Evolutionary conservation across 164 flowering plant species (phyloP), one percentile per base, ranked within the genome.

Genomic region (Cinnamomum micranthum): DNA sequence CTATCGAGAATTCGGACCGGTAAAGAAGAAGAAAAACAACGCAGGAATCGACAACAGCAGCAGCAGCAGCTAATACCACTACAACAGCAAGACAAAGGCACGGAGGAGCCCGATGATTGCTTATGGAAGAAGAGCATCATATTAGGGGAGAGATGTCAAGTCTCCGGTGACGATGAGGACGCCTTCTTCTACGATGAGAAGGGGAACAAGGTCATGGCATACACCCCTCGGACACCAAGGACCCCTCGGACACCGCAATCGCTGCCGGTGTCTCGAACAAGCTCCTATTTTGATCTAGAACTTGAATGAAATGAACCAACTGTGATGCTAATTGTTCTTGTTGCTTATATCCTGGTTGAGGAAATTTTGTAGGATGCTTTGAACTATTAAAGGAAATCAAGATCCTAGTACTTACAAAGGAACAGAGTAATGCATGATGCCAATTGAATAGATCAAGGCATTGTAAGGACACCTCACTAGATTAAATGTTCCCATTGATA

Each of bases 61-160:
- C 41, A 33, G 41, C 47, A 35, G 47, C 47, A 35, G 47, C 47
- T 35, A 35, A 7, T 35, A 7, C 47, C 10, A 35, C 47, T 35
- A 35, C 71, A 72, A 58, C 67, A 14, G 28, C 67, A 22, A 24
- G 28, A 65, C 31, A 24, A 24, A 3, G 67, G 28, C 7, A 74
- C 35, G 76, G 78, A 81, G 70, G 81, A 85, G 52, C 69, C 70
- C 7, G 85, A 84, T 52, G 90, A 91, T 0, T 89, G 75, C 6
- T 9, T 90, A n/a, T 91, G 93, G 92, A 89, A 47, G 74, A 93
- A 91, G 80, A 81, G 85, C 2, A 93, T 93, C 17, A 87, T 93
- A 25, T 71, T 93, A 20, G 96, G 98, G 12, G 94, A 93, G 77
- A 91, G 74, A 73, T 89, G 93, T 71, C 85, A 74, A 75, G 86